Evolutionary conservation across 305 asterid species (phyloP), one percentile per base, ranked within the genome.

Genomic region (Solanum chacoense): DNA sequence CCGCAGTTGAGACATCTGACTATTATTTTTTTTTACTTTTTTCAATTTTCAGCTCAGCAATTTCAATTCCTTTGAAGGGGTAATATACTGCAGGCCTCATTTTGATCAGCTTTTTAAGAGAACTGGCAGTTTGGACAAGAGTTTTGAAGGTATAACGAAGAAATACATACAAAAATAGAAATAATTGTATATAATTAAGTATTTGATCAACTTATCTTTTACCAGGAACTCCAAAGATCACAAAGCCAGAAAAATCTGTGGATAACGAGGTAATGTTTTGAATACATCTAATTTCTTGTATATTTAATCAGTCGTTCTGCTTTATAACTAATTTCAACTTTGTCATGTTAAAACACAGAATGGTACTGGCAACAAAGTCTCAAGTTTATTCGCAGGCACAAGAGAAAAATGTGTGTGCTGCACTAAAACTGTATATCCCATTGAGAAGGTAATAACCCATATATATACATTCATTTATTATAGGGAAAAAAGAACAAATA

Each of bases 41-140:
- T 32, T 32, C 35, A 32, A 32, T 22, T 85, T 84, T 81, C 95
- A 96, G 98, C 93, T 96, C 8, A 91, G 94, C 87, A 95, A 91
- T 92, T 96, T 90, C 97, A 95, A 94, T 87, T 95, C 98, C 10
- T 94, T 95, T 84, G 98, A 96, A 37, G 98, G 98, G 13, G 96
- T 95, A 37, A 92, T 95, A 28, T 96, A 95, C 87, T 95, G 98
- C 91, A 92, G 91, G 87, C 95, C 94, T 76, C 98, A 96, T 88
- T 95, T 88, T 74, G 98, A 95, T 90, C 98, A 94, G 92, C 93
- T 95, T 40, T 93, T 93, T 92, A 95, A 96, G 92, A 93, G 96
- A 91, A 96, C 99, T 36, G 99, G 98, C 90, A 96, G 96, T 93
- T 95, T 94, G 9, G 95, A 93, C 12, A 96, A 95, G 90, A 96